A percentile compares a stretch with the other conserved stretches of the same genome.
These are phyloP conservation scores for Thielaviopsis populi DNA, from an alignment of 2,329 filamentous ascomycete species.

Conservation along the genomic window DNA sequence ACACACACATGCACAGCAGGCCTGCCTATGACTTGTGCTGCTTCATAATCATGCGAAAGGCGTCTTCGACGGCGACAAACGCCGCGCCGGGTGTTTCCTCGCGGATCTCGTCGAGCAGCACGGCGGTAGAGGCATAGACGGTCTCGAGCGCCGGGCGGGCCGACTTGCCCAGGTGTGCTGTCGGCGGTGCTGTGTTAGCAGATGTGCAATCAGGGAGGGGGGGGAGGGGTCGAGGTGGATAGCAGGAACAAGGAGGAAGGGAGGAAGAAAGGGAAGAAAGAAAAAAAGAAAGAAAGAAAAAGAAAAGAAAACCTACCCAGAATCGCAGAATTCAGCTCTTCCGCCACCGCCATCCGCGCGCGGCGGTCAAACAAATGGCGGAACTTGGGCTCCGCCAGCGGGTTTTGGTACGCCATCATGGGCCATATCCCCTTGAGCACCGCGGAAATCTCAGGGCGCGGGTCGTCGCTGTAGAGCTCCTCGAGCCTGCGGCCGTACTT, in stretches of 20 bases:
- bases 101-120: constrained; percentile 67
- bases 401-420: constrained; percentile 73
- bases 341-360: constrained; percentile 65
- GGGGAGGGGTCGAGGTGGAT: too few species aligned
- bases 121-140: constrained; percentile 72
- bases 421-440: constrained; percentile 75
- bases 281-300: background rate
- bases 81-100: constrained; percentile 67
- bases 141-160: constrained; percentile 74
- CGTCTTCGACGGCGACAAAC: constrained; percentile 39
- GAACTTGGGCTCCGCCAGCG: constrained; percentile 57
- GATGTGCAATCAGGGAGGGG: background rate
- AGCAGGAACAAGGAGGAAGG: too few species aligned
- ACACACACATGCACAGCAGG: too few species aligned
- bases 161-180: constrained; percentile 81
- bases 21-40: background rate
- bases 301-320: constrained; percentile 45
- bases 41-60: background rate
- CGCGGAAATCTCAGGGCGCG: constrained; percentile 53
- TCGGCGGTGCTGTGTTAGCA: constrained; percentile 17
- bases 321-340: constrained; percentile 89
- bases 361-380: constrained; percentile 62
- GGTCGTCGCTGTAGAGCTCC: constrained; percentile 60
- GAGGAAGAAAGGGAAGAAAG: background rate
- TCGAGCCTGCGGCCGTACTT: constrained; percentile 66